A percentile compares a stretch with the other conserved stretches of the same genome.
Evolutionary conservation across 306 rosid species (phyloP).

Genomic region (Purshia tridentata): DNA sequence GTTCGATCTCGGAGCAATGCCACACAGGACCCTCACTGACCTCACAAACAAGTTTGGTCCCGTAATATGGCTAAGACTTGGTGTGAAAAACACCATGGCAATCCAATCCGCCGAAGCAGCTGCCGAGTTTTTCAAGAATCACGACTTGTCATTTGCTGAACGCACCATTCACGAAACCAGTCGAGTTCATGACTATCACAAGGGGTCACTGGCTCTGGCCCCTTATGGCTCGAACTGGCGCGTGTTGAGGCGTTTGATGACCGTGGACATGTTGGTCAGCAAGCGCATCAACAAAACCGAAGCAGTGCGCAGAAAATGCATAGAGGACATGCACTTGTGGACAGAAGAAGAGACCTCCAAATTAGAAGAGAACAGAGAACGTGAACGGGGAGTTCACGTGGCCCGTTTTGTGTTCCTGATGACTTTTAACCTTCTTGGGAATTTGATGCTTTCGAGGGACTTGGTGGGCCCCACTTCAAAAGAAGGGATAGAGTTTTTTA

Average conservation of each 20-base stretch:
- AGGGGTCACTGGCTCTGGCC: slow-evolving; percentile 47
- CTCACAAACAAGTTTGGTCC: slow-evolving; percentile 32
- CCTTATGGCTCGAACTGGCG: slow-evolving; percentile 59
- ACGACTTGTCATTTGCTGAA: slow-evolving; percentile 11
- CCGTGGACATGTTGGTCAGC: slow-evolving; percentile 42
- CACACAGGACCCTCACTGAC: slow-evolving; percentile 43
- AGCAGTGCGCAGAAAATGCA: slow-evolving; percentile 30
- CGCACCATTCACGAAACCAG: slow-evolving; percentile 19
- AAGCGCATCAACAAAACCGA: slow-evolving; percentile 51
- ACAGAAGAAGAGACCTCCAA: slow-evolving; percentile 38
- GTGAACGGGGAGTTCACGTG: slow-evolving; percentile 41
- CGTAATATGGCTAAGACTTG: not conserved
- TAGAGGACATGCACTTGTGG: slow-evolving; percentile 48
- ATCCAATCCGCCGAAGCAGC: not conserved
- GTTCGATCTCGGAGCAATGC: slow-evolving; percentile 63
- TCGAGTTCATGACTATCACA: slow-evolving; percentile 43
- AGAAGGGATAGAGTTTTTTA: slow-evolving; percentile 45
- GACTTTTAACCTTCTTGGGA: slow-evolving; percentile 58
- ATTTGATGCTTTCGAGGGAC: slow-evolving; percentile 54
- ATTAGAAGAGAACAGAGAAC: not conserved
- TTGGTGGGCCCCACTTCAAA: slow-evolving; percentile 43
- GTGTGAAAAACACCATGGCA: not conserved
- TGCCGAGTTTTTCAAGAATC: slow-evolving; percentile 5
- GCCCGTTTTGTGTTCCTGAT: slow-evolving; percentile 49
- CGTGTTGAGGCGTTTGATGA: slow-evolving; percentile 46